phyloP scores from a whole-genome alignment of 441 rosid genomes.

The Euphorbia corollata region DNA sequence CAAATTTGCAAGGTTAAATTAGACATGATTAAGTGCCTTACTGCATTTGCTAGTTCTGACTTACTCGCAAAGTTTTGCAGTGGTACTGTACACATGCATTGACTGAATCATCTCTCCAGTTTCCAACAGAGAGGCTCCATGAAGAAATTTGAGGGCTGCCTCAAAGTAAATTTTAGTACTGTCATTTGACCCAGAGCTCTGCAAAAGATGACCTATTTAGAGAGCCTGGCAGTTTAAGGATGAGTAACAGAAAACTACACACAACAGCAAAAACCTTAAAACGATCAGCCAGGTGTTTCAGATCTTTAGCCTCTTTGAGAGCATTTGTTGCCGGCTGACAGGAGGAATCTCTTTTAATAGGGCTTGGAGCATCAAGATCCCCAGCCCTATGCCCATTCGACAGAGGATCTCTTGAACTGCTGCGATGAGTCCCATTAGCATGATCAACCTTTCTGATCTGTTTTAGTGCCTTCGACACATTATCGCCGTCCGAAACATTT shows the following conservation, averaged over 20 bases:
- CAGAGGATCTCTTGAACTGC: constrained; percentile 35
- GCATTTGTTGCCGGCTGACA: constrained; percentile 67
- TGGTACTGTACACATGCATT: constrained; percentile 59
- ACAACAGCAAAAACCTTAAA: constrained; percentile 46
- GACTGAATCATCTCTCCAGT: constrained; percentile 66
- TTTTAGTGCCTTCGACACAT: constrained; percentile 33
- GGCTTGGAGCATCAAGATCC: constrained; percentile 55
- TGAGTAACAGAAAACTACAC: constrained; percentile 17
- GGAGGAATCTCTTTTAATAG: constrained; percentile 63
- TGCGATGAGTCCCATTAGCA: constrained; percentile 40
- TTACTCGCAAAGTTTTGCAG: constrained; percentile 96
- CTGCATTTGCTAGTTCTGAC: constrained; percentile 25
- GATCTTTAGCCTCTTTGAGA: constrained; percentile 84
- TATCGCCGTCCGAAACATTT: constrained; percentile 30
- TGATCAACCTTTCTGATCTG: constrained; percentile 40
- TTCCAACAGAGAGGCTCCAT: constrained; percentile 75
- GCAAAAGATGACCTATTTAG: constrained; percentile 24
- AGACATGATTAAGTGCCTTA: background rate
- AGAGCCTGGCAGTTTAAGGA: constrained; percentile 17
- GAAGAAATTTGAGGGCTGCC: constrained; percentile 90
- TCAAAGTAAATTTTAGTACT: constrained; percentile 76
- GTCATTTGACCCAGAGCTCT: constrained; percentile 58
- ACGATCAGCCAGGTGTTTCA: constrained; percentile 94
- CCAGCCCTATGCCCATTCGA: constrained; percentile 47
- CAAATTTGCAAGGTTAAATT: constrained; percentile 4